phyloP scores from a whole-genome alignment of 345 rosid genomes.

The Melaleuca quinquenervia region DNA sequence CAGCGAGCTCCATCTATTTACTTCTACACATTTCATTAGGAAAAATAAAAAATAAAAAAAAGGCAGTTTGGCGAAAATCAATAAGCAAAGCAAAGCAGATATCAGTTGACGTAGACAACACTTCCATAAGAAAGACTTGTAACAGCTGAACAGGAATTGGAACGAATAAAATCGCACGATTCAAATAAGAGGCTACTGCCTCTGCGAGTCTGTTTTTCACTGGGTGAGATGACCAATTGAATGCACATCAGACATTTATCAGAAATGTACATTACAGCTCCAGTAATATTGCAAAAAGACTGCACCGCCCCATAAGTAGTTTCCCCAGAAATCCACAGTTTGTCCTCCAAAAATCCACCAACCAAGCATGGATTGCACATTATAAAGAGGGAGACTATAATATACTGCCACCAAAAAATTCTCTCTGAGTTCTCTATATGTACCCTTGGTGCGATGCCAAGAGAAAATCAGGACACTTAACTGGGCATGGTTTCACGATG shows the following conservation, averaged over 20 bases:
- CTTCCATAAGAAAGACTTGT: not conserved
- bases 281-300: not conserved
- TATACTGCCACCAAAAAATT: not conserved
- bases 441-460: not conserved
- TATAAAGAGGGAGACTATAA: not conserved
- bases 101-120: not conserved
- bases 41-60: too few species aligned
- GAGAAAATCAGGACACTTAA: not conserved
- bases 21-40: not conserved
- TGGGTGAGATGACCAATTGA: not conserved
- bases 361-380: not conserved
- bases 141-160: not conserved
- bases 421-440: not conserved
- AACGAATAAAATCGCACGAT: not conserved
- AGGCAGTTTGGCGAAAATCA: not conserved
- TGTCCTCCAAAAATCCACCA: not conserved
- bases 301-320: not conserved
- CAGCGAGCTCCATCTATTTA: not conserved
- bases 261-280: not conserved
- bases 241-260: not conserved
- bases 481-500: conserved; percentile 23
- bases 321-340: not conserved
- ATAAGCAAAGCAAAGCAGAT: not conserved
- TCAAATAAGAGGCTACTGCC: not conserved
- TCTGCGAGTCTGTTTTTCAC: not conserved